A percentile compares a stretch with the other conserved stretches of the same genome.
phyloP scores from a whole-genome alignment of 2,329 filamentous ascomycete genomes.

The Aureobasidium sp. region DNA sequence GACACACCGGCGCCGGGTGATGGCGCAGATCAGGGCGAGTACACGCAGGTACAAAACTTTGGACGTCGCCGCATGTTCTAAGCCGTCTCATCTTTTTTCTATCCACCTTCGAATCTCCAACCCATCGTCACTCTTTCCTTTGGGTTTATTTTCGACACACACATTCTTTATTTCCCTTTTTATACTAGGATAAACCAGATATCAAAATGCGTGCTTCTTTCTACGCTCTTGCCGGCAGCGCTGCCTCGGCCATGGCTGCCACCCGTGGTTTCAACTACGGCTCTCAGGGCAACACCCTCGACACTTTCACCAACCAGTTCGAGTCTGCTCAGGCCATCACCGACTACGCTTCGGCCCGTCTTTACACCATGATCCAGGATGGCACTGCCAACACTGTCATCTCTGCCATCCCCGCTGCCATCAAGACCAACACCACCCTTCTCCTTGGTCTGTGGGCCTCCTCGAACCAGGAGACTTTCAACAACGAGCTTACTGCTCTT shows the following conservation, averaged over 20 bases:
- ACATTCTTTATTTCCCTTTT: background rate
- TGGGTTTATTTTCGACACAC: background rate
- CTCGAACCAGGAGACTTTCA: conserved; percentile 51
- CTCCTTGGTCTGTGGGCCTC: conserved; percentile 82
- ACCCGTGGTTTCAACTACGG: conserved; percentile 69
- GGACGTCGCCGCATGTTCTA: background rate
- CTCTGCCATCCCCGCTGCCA: conserved; percentile 68
- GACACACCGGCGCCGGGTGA: conserved; percentile 5
- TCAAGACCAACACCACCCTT: conserved; percentile 67
- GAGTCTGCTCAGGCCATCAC: conserved; percentile 53
- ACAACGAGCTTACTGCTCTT: conserved; percentile 67
- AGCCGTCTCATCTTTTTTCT: background rate
- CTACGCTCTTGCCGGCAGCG: conserved; percentile 28
- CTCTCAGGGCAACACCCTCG: conserved; percentile 22
- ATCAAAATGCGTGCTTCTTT: conserved; percentile 11
- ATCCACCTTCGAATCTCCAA: background rate
- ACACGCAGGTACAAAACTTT: conserved; percentile 12
- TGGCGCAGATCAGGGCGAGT: conserved; percentile 8
- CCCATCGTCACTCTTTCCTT: conserved; percentile 10
- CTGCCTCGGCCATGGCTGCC: conserved; percentile 28
- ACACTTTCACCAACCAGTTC: conserved; percentile 46
- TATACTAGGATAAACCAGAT: background rate
- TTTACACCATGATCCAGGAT: conserved; percentile 67
- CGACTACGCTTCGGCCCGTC: conserved; percentile 59
- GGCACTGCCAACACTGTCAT: conserved; percentile 58